These are phyloP conservation scores for Ceratocystis variospora DNA, from an alignment of 2,329 filamentous ascomycete genomes.

Conservation along the genomic window DNA sequence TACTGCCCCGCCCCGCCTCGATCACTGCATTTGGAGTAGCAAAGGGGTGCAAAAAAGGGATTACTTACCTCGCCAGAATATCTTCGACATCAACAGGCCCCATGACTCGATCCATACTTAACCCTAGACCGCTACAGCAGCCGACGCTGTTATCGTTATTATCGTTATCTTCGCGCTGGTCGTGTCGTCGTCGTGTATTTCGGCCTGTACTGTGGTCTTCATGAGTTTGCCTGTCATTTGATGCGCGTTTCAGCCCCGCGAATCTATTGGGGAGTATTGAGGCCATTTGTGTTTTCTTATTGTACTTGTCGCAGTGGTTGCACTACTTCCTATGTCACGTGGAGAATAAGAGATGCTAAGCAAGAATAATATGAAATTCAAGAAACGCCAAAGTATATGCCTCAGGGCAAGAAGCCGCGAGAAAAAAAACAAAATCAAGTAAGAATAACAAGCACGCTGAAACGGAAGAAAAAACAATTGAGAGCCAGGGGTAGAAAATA, in stretches of 20 bases:
- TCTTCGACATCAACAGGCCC: slow-evolving; percentile 12
- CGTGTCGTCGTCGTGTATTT: not conserved
- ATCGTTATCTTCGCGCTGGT: not conserved
- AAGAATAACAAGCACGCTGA: not conserved
- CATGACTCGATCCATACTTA: slow-evolving; percentile 4
- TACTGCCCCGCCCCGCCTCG: too few relatives aligned
- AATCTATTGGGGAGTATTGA: not conserved
- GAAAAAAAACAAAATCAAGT: not conserved
- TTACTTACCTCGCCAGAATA: slow-evolving; percentile 2
- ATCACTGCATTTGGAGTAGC: too few relatives aligned
- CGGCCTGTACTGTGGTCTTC: not conserved
- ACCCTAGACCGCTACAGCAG: not conserved
- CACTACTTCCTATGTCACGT: not conserved
- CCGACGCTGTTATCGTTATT: not conserved
- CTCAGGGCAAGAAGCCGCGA: not conserved
- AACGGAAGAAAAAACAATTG: not conserved
- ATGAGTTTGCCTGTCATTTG: not conserved
- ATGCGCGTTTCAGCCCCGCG: not conserved
- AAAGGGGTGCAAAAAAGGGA: not conserved
- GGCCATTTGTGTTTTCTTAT: not conserved
- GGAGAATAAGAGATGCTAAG: not conserved
- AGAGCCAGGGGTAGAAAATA: not conserved
- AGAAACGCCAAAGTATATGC: not conserved
- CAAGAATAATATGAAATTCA: not conserved
- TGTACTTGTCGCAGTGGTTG: not conserved